Evolutionary conservation across 257 asterid species (phyloP).

Genomic region (Prunella vulgaris): DNA sequence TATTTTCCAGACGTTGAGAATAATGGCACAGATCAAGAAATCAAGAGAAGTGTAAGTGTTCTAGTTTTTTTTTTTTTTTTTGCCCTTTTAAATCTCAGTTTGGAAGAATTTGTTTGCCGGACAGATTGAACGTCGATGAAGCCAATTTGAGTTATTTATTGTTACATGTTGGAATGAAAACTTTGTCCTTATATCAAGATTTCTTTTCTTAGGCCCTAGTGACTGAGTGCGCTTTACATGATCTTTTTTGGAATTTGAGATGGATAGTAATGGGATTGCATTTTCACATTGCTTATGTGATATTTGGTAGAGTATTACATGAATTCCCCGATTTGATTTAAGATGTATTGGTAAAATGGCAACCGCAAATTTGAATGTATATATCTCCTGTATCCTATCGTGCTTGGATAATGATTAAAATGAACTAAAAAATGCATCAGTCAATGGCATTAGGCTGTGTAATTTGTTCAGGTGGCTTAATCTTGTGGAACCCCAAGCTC

Average conservation of each 20-base stretch:
- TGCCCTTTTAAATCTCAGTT: background rate
- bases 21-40: constrained; percentile 36
- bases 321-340: background rate
- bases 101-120: background rate
- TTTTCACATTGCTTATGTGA: background rate
- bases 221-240: constrained; percentile 1
- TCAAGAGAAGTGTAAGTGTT: constrained; percentile 40
- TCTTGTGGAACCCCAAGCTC: background rate
- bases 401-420: background rate
- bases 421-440: background rate
- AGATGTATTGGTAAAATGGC: background rate
- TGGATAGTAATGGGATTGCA: background rate
- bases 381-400: background rate
- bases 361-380: background rate
- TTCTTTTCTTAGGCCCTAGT: background rate
- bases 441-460: background rate
- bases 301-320: background rate
- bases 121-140: constrained; percentile 2
- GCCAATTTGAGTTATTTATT: background rate
- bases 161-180: background rate
- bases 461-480: background rate
- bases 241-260: constrained; percentile 11
- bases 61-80: background rate
- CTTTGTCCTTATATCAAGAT: background rate
- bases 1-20: constrained; percentile 54